Evolutionary conservation across 139 green algal genomes (phyloP), one percentile per base, ranked within the genome.

Genomic region (Monoraphidium neglectum): DNA sequence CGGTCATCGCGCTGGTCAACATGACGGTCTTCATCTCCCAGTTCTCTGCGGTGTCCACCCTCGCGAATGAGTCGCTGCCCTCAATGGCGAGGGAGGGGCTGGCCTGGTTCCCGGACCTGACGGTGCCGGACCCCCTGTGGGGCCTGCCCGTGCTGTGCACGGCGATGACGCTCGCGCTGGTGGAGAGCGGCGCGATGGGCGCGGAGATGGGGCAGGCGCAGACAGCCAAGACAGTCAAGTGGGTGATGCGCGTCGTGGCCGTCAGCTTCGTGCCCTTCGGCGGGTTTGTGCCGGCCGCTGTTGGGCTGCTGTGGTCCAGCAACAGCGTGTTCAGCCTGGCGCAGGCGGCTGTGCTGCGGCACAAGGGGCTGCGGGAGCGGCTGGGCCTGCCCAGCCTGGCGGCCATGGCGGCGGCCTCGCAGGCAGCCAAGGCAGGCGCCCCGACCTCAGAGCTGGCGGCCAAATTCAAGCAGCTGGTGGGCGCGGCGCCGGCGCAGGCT

Each of bases 61-160:
- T 90, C 18, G 84, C 83, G 63, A 80, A 40, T 1, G 63, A 68
- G 73, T 78, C 93, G 88, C 81, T 96, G 16, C 90, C 90, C 10
- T 93, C 88, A 0, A 74, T 96, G 47, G 85, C 81, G 18, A 46
- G 80, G 12, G 94, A 92, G 35, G 94, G 94, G 59, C 65, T 77
- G 18, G 47, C 93, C 0, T 97, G 91, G 94, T 98, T 97, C 81
- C 80, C 67, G 0, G 87, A 98, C 88, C 86, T 98, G 3, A 94
- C 94, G 0, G 33, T 85, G 6, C 60, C 90, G 10, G 94, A 98
- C 85, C 86, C 94, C 0, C 88, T 78, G 49, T 96, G 91, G 36
- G 74, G 79, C 30, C 78, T 98, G 53, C 94, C 94, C 30, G 76
- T 94, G 26, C 65, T 95, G 21, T 88, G 88, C n/a, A 76, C 77